phyloP scores from a whole-genome alignment of 192 early-diverging fungal species.

The Fimicolochytrium jonesii region DNA sequence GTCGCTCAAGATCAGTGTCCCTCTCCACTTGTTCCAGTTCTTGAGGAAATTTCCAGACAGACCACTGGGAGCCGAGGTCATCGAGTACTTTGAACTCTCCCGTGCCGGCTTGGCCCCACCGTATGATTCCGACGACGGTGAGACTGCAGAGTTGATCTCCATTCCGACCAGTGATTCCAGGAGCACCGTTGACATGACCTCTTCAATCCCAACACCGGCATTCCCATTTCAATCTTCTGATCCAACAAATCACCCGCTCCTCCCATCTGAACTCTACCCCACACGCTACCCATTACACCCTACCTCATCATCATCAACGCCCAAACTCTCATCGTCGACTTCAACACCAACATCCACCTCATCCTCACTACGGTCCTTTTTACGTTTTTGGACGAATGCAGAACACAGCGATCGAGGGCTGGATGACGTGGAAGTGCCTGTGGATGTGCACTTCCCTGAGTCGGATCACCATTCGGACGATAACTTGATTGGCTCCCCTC shows the following conservation, averaged over 20 bases:
- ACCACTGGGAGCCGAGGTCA: slow-evolving; percentile 19
- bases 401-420: slow-evolving; percentile 16
- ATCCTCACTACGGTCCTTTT: neutral
- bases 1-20: too few species aligned
- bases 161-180: too few species aligned
- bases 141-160: neutral
- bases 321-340: neutral
- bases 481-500: neutral
- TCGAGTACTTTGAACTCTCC: slow-evolving; percentile 29
- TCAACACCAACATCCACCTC: neutral
- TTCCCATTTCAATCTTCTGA: neutral
- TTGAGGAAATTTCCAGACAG: slow-evolving; percentile 20
- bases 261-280: too few species aligned
- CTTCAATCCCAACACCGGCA: neutral
- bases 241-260: too few species aligned
- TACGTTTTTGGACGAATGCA: neutral
- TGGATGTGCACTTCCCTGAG: neutral
- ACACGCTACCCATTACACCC: too few species aligned
- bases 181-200: too few species aligned
- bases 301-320: too few species aligned
- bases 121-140: slow-evolving; percentile 20
- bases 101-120: slow-evolving; percentile 5
- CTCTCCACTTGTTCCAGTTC: slow-evolving; percentile 4
- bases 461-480: neutral
- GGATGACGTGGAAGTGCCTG: neutral